Evolutionary conservation across 805 yeast species (phyloP).

Genomic region (Teunomyces stri): DNA sequence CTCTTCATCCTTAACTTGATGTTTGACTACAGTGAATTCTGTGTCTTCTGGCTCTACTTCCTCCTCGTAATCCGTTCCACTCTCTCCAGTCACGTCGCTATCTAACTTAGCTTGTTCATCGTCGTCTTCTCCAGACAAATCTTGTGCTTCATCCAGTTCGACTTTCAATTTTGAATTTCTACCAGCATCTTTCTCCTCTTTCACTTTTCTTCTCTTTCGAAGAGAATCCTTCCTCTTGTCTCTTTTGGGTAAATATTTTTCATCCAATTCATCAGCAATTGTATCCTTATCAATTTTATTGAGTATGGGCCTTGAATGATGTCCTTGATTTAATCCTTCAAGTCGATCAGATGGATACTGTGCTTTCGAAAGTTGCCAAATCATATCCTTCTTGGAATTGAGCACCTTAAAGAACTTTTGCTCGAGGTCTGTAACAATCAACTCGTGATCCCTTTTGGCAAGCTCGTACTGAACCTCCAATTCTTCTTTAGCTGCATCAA

Average conservation of each 20-base stretch:
- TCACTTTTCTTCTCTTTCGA: conserved; percentile 9
- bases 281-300: conserved; percentile 15
- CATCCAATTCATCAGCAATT: conserved; percentile 19
- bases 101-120: not conserved
- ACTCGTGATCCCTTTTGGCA: conserved; percentile 14
- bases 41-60: not conserved
- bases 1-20: not conserved
- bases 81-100: not conserved
- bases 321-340: conserved; percentile 17
- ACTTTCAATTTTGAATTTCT: conserved; percentile 9
- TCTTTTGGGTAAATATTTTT: conserved; percentile 12
- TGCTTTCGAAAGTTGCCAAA: conserved; percentile 23
- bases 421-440: conserved; percentile 23
- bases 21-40: not conserved
- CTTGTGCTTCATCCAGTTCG: conserved; percentile 7
- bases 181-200: conserved; percentile 8
- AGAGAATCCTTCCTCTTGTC: conserved; percentile 12
- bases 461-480: conserved; percentile 11
- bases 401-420: conserved; percentile 25
- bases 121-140: conserved; percentile 1
- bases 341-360: conserved; percentile 7
- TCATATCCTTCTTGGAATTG: conserved; percentile 29
- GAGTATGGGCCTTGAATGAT: conserved; percentile 12
- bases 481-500: conserved; percentile 6
- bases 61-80: not conserved